These are phyloP conservation scores for Fusarium sororula DNA, from an alignment of 2,329 filamentous ascomycete species.

Conservation along the genomic window DNA sequence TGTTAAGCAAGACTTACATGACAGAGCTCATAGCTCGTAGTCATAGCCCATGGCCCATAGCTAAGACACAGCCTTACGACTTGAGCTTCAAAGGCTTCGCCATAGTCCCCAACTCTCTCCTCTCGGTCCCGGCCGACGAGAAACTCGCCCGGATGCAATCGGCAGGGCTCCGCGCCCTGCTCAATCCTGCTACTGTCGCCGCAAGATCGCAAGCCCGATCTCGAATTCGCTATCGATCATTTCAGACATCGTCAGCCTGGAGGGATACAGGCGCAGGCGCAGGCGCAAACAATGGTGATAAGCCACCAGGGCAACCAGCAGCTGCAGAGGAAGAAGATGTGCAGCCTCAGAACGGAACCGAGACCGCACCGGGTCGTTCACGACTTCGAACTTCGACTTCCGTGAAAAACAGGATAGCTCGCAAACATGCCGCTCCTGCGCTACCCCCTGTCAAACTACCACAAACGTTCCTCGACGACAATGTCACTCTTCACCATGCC, in stretches of 20 bases:
- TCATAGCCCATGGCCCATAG: background rate
- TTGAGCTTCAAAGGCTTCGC: background rate
- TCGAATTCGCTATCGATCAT: slow-evolving; percentile 35
- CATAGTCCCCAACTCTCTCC: background rate
- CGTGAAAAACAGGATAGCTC: slow-evolving; percentile 45
- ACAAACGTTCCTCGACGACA: slow-evolving; percentile 63
- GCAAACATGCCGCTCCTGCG: slow-evolving; percentile 49
- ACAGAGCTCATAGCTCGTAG: slow-evolving; percentile 11
- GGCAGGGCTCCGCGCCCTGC: slow-evolving; percentile 44
- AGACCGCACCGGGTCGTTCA: slow-evolving; percentile 41
- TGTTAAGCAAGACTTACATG: slow-evolving; percentile 11
- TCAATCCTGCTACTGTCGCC: slow-evolving; percentile 40
- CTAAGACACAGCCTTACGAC: slow-evolving; percentile 20
- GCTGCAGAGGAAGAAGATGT: slow-evolving; percentile 41
- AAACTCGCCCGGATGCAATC: slow-evolving; percentile 46
- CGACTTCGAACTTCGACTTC: slow-evolving; percentile 39
- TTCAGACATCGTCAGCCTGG: slow-evolving; percentile 32
- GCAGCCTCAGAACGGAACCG: slow-evolving; percentile 43
- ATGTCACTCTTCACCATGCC: slow-evolving; percentile 52
- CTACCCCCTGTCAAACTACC: slow-evolving; percentile 66
- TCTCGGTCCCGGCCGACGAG: slow-evolving; percentile 17
- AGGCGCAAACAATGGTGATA: slow-evolving; percentile 40
- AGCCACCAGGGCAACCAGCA: slow-evolving; percentile 41
- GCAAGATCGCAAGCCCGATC: slow-evolving; percentile 36
- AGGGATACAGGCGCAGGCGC: slow-evolving; percentile 24